Percentiles rank a stretch among this genome's conserved stretches.
These are phyloP conservation scores for Chlamydomonas reinhardtii DNA, from an alignment of 163 green algal genomes.

Conservation along the genomic window DNA sequence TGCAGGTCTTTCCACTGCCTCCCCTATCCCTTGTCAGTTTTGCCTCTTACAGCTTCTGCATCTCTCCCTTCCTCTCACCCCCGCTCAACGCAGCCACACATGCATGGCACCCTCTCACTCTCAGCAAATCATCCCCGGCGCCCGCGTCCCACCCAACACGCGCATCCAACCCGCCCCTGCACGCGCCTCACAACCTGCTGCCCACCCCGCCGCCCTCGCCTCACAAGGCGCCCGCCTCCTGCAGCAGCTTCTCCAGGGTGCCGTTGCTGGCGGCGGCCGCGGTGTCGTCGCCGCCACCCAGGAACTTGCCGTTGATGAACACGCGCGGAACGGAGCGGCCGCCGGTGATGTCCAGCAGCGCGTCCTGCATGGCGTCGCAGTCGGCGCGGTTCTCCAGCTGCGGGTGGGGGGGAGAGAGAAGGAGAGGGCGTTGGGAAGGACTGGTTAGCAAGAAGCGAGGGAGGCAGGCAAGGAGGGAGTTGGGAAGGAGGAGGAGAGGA, in stretches of 20 bases:
- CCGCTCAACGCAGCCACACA: no score
- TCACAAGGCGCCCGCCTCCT: conserved; percentile 45
- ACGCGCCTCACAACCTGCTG: no score
- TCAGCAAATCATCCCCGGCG: no score
- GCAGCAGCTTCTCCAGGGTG: conserved; percentile 61
- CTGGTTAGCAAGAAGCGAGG: not conserved
- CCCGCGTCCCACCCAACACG: no score
- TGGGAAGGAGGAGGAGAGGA: not conserved
- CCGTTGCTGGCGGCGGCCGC: conserved; percentile 59
- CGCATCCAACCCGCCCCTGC: no score
- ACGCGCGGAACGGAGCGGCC: conserved; percentile 72
- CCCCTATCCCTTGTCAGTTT: no score
- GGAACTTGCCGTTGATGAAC: conserved; percentile 76
- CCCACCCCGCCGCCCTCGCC: no score
- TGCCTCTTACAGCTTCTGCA: no score
- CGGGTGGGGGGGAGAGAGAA: not conserved
- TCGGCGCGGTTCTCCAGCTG: conserved; percentile 63
- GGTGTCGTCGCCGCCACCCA: conserved; percentile 78
- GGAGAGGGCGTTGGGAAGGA: not conserved
- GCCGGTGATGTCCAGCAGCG: conserved; percentile 66
- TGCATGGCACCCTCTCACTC: no score
- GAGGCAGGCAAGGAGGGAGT: not conserved
- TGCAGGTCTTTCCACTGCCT: no score
- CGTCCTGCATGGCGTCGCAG: conserved; percentile 57
- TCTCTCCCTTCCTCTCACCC: no score